A percentile compares a stretch with the other conserved stretches of the same genome.
Conservation (phyloP, 805 yeast genomes). For the Barnettozyma californica region DNA sequence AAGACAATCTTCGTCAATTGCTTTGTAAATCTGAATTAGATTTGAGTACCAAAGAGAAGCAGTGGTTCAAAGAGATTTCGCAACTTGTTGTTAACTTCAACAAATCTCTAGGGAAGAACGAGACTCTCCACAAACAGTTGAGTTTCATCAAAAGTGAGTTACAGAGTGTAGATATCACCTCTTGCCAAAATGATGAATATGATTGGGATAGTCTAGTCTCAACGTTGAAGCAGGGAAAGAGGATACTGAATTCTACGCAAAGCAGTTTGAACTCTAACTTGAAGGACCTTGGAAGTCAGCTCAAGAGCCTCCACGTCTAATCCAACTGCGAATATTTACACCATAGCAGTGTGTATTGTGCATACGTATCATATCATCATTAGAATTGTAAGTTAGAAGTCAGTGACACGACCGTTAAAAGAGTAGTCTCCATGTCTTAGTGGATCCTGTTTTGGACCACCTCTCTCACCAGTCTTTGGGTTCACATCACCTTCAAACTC, state of each 20-base stretch:
- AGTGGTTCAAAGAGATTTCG: constrained; percentile 42
- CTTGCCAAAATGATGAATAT: constrained; percentile 2
- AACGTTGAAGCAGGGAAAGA: constrained; percentile 30
- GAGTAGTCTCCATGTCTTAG: constrained; percentile 88
- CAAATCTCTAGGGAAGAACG: constrained; percentile 25
- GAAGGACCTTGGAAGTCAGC: constrained; percentile 19
- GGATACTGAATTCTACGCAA: constrained; percentile 20
- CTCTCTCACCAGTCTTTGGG: constrained; percentile 91
- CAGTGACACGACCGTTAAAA: constrained; percentile 94
- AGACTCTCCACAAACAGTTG: constrained; percentile 26
- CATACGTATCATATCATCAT: background rate
- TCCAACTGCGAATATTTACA: background rate
- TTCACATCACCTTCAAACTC: constrained; percentile 94
- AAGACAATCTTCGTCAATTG: constrained; percentile 22
- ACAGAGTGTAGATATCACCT: constrained; percentile 2
- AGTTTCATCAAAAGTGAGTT: constrained; percentile 25
- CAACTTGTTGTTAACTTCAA: constrained; percentile 29
- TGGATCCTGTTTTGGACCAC: constrained; percentile 98
- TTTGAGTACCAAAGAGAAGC: constrained; percentile 35
- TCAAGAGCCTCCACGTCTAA: constrained; percentile 3
- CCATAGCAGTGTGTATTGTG: background rate
- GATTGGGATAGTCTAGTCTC: constrained; percentile 31
- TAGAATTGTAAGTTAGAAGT: constrained; percentile 45
- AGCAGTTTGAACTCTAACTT: constrained; percentile 14
- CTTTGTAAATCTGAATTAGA: constrained; percentile 21